A percentile compares a stretch with the other conserved stretches of the same genome.
Evolutionary conservation across 2,329 filamentous ascomycete species (phyloP).

Genomic region (Fusarium avenaceum): DNA sequence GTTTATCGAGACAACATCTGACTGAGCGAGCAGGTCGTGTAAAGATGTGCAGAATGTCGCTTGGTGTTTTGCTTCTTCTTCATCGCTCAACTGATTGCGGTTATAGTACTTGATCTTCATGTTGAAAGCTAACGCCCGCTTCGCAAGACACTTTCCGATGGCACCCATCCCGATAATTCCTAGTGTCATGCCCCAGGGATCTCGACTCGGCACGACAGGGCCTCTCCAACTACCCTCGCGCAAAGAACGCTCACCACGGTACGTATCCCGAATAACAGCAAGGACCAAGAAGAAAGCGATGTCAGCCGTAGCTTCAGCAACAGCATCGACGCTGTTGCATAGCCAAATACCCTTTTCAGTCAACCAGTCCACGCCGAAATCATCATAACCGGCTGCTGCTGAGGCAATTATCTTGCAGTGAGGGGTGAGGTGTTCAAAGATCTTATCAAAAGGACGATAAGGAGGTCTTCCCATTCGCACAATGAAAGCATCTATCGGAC

Average conservation of each 20-base stretch:
- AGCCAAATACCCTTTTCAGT: constrained; percentile 62
- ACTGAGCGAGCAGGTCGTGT: constrained; percentile 55
- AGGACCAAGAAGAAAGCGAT: constrained; percentile 58
- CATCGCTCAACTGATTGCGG: constrained; percentile 52
- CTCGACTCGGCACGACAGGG: constrained; percentile 53
- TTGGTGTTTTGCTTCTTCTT: constrained; percentile 53
- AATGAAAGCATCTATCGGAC: constrained; percentile 63
- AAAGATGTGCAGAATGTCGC: constrained; percentile 56
- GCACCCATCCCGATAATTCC: constrained; percentile 64
- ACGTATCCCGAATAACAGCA: constrained; percentile 60
- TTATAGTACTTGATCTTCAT: constrained; percentile 61
- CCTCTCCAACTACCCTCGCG: constrained; percentile 57
- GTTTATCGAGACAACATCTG: constrained; percentile 59
- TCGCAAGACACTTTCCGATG: constrained; percentile 61
- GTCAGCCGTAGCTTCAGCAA: constrained; percentile 65
- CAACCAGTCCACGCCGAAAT: constrained; percentile 61
- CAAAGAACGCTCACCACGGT: constrained; percentile 54
- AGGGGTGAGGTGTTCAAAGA: constrained; percentile 58
- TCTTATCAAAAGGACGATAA: constrained; percentile 64
- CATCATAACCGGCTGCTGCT: constrained; percentile 62
- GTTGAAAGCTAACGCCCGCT: constrained; percentile 58
- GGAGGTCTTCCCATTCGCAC: constrained; percentile 64
- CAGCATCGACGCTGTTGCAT: constrained; percentile 67
- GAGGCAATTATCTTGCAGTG: constrained; percentile 62
- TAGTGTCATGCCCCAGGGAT: constrained; percentile 60